Base-by-base conservation (phyloP, 345 rosid species). In the Pelargonium nanum region DNA sequence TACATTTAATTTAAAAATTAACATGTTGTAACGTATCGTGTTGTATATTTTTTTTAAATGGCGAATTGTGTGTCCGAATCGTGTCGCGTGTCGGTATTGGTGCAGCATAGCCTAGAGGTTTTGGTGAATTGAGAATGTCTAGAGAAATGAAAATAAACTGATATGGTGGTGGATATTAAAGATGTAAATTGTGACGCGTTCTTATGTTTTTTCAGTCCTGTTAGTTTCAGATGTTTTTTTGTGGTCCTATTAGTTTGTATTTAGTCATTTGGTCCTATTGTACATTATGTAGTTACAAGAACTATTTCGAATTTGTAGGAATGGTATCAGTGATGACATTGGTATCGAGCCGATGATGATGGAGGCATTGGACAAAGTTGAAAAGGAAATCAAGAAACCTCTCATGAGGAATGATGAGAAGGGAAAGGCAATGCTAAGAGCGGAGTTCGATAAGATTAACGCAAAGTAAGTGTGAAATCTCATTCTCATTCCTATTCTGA, bases 341-440 rank as follows among this genome's bases (percentile, higher is more conserved):
- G 97, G 97, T 75, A 86, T 82, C 8, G 99, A 94, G 84, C 83
- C 83, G 62, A 81, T 87, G 99, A 90, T 88, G 95, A 81, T 94
- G 67, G 95, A 86, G 67, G 96, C 97, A 56, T 65, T 94, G 71
- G 99, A 90, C 60, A 94, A 94, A 74, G 83, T 90, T 60, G 99
- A 94, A 61, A 86, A 82, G 26, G 93, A 94, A 62, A 78, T 87
- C 24, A 90, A 94, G 81, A 86, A 88, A 69, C 97, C 97, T 77
- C 91, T 94, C 45, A 59, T 94, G 91, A 86, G 97, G 82, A 68
- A 77, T 40, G 99, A 94, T 67, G 82, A 88, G 91, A 82, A 86
- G 76, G 90, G 82, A 70, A 90, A 90, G 97, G 79, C 86, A 64
- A 84, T 90, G 78, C 81, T 94, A 25, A 59, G 70, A 74, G 87